phyloP scores from a whole-genome alignment of 306 rosid species.

The Quercus ilex region DNA sequence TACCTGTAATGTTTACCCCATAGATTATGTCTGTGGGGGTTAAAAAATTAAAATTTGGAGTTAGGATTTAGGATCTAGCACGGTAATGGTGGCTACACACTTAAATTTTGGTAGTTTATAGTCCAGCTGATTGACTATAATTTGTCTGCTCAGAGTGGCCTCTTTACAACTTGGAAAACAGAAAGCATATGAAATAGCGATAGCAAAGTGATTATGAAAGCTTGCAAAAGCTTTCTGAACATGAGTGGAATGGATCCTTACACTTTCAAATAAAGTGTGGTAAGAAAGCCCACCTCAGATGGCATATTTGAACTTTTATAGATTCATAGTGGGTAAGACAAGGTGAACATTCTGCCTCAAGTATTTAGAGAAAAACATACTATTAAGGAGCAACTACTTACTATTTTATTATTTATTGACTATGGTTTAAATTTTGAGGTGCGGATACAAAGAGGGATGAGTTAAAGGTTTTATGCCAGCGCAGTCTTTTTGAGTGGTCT shows the following conservation, averaged over 20 bases:
- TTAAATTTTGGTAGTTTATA: no score
- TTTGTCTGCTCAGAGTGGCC: no score
- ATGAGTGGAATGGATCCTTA: not conserved
- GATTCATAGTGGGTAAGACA: not conserved
- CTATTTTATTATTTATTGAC: not conserved
- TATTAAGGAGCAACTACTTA: not conserved
- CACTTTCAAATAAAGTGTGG: not conserved
- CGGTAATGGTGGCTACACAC: no score
- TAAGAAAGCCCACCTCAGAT: not conserved
- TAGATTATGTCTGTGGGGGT: no score
- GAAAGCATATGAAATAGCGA: not conserved
- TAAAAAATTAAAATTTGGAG: no score
- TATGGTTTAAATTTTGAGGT: not conserved
- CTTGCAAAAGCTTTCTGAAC: not conserved
- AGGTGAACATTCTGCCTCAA: not conserved
- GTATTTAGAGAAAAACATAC: not conserved
- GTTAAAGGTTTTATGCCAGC: not conserved
- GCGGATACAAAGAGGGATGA: not conserved
- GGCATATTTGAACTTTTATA: not conserved
- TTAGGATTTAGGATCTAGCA: no score
- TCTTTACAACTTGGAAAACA: no score
- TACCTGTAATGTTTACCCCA: no score
- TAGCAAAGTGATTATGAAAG: not conserved
- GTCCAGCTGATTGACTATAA: no score
- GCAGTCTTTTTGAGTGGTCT: no score